These are phyloP conservation scores for Globisporangium uncinulatum DNA, from an alignment of 352 stramenopile species.

Conservation along the genomic window DNA sequence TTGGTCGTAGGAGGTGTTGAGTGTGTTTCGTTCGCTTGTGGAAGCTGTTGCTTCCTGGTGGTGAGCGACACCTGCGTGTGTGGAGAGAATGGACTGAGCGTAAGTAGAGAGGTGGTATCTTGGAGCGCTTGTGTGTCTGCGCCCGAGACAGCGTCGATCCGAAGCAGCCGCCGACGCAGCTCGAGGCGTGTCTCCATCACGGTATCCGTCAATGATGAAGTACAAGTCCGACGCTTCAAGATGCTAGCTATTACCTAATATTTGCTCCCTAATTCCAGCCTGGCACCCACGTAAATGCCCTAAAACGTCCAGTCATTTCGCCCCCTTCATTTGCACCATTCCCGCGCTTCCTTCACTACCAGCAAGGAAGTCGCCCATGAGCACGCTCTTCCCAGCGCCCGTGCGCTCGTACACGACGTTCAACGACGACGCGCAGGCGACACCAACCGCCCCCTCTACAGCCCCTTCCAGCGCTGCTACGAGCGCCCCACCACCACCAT, in stretches of 20 bases:
- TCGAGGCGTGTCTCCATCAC: slow-evolving; percentile 35
- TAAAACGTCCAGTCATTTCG: not conserved
- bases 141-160: slow-evolving; percentile 21
- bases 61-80: not conserved
- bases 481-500: slow-evolving; percentile 26
- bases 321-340: not conserved
- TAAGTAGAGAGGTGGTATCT: not conserved
- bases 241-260: too few species aligned
- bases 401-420: slow-evolving; percentile 69
- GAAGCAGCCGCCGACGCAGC: slow-evolving; percentile 31
- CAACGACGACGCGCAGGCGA: slow-evolving; percentile 22
- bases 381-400: slow-evolving; percentile 64
- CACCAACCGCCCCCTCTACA: not conserved
- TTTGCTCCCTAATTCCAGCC: too few species aligned
- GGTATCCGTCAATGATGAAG: not conserved
- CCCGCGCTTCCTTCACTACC: not conserved
- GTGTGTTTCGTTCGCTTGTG: slow-evolving; percentile 1
- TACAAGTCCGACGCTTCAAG: too few species aligned
- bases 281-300: too few species aligned
- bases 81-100: not conserved
- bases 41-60: not conserved
- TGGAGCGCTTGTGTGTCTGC: not conserved
- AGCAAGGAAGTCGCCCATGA: slow-evolving; percentile 33
- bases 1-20: slow-evolving; percentile 1
- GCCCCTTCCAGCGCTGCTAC: slow-evolving; percentile 4